Percentiles rank a stretch among this genome's conserved stretches.
Evolutionary conservation across 768 basidiomycete species (phyloP).

Genomic region (Amanita fuliginea): DNA sequence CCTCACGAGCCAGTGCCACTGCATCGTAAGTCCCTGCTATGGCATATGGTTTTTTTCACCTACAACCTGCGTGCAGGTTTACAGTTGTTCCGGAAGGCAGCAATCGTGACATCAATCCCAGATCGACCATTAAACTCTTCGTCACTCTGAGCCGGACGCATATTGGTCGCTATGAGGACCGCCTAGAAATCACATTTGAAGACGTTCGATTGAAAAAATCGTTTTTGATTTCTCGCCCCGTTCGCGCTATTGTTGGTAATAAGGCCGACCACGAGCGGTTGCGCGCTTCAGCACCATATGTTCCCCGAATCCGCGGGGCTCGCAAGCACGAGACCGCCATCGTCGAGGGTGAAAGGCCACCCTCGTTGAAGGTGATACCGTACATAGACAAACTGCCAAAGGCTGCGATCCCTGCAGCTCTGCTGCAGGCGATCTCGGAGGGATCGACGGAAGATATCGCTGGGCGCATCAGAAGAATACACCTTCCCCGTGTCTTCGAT

Average conservation of each 20-base stretch:
- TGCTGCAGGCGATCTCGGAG: constrained; percentile 15
- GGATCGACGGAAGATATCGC: constrained; percentile 18
- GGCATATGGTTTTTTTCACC: too few species aligned
- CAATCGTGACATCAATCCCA: constrained; percentile 13
- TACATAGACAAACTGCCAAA: constrained; percentile 29
- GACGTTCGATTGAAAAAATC: constrained; percentile 28
- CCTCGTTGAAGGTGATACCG: constrained; percentile 27
- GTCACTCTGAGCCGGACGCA: constrained; percentile 23
- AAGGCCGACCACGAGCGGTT: constrained; percentile 33
- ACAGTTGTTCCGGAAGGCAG: constrained; percentile 11
- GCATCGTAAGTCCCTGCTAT: too few species aligned
- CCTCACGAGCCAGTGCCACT: too few species aligned
- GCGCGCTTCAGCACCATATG: constrained; percentile 35
- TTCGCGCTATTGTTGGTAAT: constrained; percentile 36
- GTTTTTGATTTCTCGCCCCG: constrained; percentile 37
- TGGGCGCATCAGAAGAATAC: constrained; percentile 18
- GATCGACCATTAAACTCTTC: constrained; percentile 16
- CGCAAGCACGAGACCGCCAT: constrained; percentile 23
- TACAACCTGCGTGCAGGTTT: constrained; percentile 12
- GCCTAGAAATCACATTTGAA: constrained; percentile 41
- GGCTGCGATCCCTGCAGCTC: constrained; percentile 25
- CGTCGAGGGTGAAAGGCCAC: constrained; percentile 31
- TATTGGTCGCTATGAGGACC: constrained; percentile 41
- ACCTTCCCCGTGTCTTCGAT: constrained; percentile 29
- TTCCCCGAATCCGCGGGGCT: constrained; percentile 22